Evolutionary conservation across 192 early-diverging fungal species (phyloP), one percentile per base, ranked within the genome.

Genomic region (Podila horticola): DNA sequence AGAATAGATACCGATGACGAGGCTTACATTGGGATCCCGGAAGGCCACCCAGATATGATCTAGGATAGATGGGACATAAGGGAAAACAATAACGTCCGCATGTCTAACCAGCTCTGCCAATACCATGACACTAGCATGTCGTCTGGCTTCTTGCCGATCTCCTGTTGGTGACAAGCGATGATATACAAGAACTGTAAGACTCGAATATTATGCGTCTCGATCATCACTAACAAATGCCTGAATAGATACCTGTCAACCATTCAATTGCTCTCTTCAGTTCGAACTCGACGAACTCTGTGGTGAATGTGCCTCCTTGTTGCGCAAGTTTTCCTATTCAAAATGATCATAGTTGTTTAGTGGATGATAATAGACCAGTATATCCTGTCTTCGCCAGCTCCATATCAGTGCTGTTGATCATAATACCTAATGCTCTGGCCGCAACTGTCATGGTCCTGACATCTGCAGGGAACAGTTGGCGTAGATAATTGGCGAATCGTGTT

Each of bases 41-140:
- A 98, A 83, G 13, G 93, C 93, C 22, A 92, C 85, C 91, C 94
- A 97, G 30, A 99, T 89, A 51, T 93, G 72, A 15, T 97, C 93
- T 28, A 99, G 76, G 29, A 98, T 94, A 55, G 90, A 93, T 5
- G 88, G 85, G 9, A 97, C 91, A 76, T 93, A 93, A 19, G 89
- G 86, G 70, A 94, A 96, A 20, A 98, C 89, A 30, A 97, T 84
- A 38, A 93, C 92, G 19, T 95, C 93, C 9, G 95, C 91, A 69
- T 92, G 93, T 36, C 88, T 72, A 5, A 93, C 89, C 4, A 97
- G 85, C 69, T 94, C 93, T 15, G 87, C 74, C 6, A 97, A 71
- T 9, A 97, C 91, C 8, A 96, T 75, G 0, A 95, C 94, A 61
- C 94, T 93, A 4, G 95, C 93, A 84, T 94, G 93, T 41, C 95